phyloP scores from a whole-genome alignment of 306 rosid genomes.

The Bauhinia variegata region DNA sequence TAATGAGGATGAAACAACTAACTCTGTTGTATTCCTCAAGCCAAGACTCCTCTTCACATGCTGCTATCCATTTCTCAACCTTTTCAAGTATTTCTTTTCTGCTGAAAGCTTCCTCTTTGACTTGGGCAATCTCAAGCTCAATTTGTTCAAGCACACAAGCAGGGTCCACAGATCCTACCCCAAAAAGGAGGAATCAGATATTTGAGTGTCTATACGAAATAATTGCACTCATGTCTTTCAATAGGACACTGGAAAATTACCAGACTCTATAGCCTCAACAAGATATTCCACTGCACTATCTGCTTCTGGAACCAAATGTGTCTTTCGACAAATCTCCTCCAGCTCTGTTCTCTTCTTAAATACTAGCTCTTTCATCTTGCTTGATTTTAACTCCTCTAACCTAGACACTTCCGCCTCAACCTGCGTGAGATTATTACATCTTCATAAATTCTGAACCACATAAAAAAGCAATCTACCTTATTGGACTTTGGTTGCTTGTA shows the following conservation, averaged over 20 bases:
- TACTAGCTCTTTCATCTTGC: conserved; percentile 98
- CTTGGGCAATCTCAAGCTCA: conserved; percentile 72
- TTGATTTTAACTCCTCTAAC: conserved; percentile 81
- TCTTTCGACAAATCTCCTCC: conserved; percentile 84
- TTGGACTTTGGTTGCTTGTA: conserved; percentile 17
- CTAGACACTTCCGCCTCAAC: conserved; percentile 91
- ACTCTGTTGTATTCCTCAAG: conserved; percentile 97
- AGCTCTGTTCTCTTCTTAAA: conserved; percentile 83
- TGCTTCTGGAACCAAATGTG: conserved; percentile 74
- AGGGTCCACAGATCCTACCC: conserved; percentile 81
- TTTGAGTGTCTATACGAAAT: conserved; percentile 27
- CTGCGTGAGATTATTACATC: conserved; percentile 45
- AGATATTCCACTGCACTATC: conserved; percentile 64
- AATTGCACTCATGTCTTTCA: background rate
- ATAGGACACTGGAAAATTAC: conserved; percentile 39
- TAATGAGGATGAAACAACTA: conserved; percentile 35
- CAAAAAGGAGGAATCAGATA: conserved; percentile 25
- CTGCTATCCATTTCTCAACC: conserved; percentile 86
- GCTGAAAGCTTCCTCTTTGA: conserved; percentile 91
- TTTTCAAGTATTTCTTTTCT: conserved; percentile 93
- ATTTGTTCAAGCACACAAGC: conserved; percentile 75
- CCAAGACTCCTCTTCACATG: conserved; percentile 97
- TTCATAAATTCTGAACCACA: conserved; percentile 20
- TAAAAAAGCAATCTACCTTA: conserved; percentile 19
- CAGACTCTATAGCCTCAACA: conserved; percentile 82